Conservation (phyloP, 164 flowering plant genomes). For the Magnolia officinalis region DNA sequence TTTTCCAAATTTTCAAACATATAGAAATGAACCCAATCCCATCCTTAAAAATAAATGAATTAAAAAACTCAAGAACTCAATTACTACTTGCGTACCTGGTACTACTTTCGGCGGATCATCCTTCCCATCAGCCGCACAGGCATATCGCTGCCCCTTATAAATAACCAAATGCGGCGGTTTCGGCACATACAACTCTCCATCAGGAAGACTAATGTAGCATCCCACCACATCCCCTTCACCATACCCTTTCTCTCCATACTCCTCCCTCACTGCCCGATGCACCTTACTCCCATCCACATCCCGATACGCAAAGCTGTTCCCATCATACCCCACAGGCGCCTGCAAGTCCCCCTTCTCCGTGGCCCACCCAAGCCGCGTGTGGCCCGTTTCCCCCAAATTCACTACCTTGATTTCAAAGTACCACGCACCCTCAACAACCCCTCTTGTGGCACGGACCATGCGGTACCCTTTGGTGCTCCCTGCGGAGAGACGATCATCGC, state of each 20-base stretch:
- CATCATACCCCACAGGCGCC: slow-evolving; percentile 97
- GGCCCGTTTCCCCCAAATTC: slow-evolving; percentile 81
- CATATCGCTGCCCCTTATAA: slow-evolving; percentile 82
- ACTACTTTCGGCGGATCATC: slow-evolving; percentile 80
- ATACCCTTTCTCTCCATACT: slow-evolving; percentile 88
- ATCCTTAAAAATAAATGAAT: no score
- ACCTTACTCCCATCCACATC: slow-evolving; percentile 91
- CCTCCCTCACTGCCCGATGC: slow-evolving; percentile 86
- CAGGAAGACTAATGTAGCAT: slow-evolving; percentile 80
- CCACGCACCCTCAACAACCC: slow-evolving; percentile 90
- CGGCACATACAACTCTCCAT: slow-evolving; percentile 64
- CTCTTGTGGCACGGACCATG: slow-evolving; percentile 95
- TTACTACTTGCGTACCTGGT: slow-evolving; percentile 59
- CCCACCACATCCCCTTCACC: slow-evolving; percentile 95
- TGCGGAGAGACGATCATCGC: slow-evolving; percentile 75
- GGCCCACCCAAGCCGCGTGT: slow-evolving; percentile 93
- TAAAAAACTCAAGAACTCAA: background rate
- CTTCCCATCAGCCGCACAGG: slow-evolving; percentile 57
- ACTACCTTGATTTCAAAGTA: slow-evolving; percentile 80
- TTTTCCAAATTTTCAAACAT: no score
- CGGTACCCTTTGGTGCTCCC: slow-evolving; percentile 87
- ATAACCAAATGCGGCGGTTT: slow-evolving; percentile 61
- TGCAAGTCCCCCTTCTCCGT: slow-evolving; percentile 96
- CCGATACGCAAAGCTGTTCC: slow-evolving; percentile 81
- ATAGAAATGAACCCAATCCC: no score